Base-by-base conservation (phyloP, 2,329 filamentous ascomycete species). In the Alternaria arbusti region DNA sequence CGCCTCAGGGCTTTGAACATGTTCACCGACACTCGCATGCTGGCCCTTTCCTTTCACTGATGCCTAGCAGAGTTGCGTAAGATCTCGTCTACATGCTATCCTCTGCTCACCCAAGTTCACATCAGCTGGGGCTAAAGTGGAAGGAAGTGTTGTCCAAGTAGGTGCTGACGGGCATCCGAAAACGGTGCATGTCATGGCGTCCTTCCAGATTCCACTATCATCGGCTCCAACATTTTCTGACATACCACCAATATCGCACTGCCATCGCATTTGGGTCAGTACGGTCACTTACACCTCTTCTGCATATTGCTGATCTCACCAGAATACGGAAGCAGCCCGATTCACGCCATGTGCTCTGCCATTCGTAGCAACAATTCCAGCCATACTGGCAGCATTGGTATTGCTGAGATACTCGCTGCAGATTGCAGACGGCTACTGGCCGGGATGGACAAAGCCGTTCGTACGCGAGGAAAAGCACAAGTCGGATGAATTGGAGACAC, bases 381-480 rank as follows among this genome's bases (percentile, higher is more conserved):
- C 77, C 9, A 57, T 79, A 6, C 49, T 82, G 15, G 79, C 74
- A 44, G 75, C 70, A 25, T 36, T 81, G 17, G 66, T 83, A n/a
- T 64, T 83, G 3, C 52, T 82, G n/a, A 67, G 67, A 8, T 79
- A 82, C 62, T 67, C 74, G 6, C 40, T 82, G 4, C 65, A 73
- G 26, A 54, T 80, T 4, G 63, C 80, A 4, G 63, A 71, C n/a
- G 58, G 65, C 6, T 78, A 76, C 70, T 77, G 80, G 45, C 84
- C 87, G 32, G 75, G 69, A 77, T 89, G 87, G 86, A 82, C 81
- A 20, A 79, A 71, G 51, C 80, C 85, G 5, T 88, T 89, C 63
- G 76, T 88, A 11, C 61, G 65, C 47, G 77, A 80, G 64, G 58
- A 65, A 11, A 74, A 76, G 55, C 68, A 73, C 40, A 69, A 60